These are phyloP conservation scores for Mycosphaerelloides madeirae DNA, from an alignment of 2,329 filamentous ascomycete species.

Conservation along the genomic window DNA sequence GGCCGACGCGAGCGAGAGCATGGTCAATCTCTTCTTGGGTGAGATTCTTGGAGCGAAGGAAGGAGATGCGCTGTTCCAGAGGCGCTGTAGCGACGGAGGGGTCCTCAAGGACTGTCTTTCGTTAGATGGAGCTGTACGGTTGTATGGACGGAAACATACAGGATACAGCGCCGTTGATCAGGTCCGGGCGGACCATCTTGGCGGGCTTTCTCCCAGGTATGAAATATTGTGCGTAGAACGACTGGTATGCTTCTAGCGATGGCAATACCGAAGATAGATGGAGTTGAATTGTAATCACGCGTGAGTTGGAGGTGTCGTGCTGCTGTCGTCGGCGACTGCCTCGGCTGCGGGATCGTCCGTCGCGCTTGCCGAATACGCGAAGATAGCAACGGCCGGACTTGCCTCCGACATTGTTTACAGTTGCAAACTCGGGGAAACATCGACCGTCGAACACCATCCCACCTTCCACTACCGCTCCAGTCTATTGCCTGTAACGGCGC, in stretches of 20 bases:
- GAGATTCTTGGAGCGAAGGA: conserved; percentile 93
- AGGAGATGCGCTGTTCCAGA: conserved; percentile 87
- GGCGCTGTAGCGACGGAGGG: conserved; percentile 84
- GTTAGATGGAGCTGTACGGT: neutral
- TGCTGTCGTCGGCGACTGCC: neutral
- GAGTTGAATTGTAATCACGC: too few species aligned
- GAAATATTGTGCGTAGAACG: conserved; percentile 1
- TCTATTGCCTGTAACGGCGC: too few species aligned
- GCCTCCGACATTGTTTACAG: conserved; percentile 14
- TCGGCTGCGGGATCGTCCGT: neutral
- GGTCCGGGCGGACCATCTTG: conserved; percentile 90
- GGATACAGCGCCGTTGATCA: conserved; percentile 67
- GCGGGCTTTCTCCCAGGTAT: neutral
- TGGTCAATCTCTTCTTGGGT: conserved; percentile 91
- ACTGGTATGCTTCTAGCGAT: conserved; percentile 1
- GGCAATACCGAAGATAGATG: too few species aligned
- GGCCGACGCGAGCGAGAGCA: conserved; percentile 71
- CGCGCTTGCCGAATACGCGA: neutral
- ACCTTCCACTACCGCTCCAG: neutral
- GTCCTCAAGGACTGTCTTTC: conserved; percentile 74
- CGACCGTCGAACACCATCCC: conserved; percentile 1
- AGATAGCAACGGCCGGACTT: conserved; percentile 2
- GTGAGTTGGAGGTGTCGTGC: neutral
- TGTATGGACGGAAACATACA: conserved; percentile 31
- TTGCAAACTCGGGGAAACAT: conserved; percentile 3